Conservation (phyloP, 202 grass and related monocot genomes). For the Eragrostis tef region DNA sequence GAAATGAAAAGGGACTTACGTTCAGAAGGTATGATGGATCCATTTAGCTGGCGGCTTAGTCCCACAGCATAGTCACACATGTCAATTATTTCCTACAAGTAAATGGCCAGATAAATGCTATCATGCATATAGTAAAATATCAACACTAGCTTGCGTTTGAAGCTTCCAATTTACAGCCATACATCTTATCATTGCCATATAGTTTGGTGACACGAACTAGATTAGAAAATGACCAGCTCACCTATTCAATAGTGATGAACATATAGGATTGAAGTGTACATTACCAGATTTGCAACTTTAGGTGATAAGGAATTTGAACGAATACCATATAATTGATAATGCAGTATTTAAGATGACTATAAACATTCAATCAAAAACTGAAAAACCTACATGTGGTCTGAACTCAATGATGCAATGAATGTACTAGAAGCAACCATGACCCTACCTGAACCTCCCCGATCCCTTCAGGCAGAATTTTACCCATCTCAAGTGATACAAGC, state of each 20-base stretch:
- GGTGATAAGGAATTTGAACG: constrained; percentile 15
- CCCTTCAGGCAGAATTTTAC: constrained; percentile 98
- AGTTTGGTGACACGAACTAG: constrained; percentile 9
- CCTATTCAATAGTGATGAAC: constrained; percentile 24
- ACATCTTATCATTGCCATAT: constrained; percentile 3
- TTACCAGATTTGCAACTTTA: constrained; percentile 5
- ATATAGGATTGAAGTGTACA: background rate
- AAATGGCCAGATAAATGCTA: constrained; percentile 8
- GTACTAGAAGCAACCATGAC: constrained; percentile 18
- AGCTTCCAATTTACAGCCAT: too few species aligned
- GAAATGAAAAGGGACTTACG: constrained; percentile 60
- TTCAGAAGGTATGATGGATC: constrained; percentile 97
- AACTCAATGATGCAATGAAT: background rate
- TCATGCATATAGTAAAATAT: constrained; percentile 21
- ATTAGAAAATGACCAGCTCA: constrained; percentile 13
- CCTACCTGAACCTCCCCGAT: constrained; percentile 98
- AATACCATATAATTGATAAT: background rate
- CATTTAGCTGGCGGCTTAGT: constrained; percentile 93
- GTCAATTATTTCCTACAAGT: constrained; percentile 95
- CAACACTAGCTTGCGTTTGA: constrained; percentile 3
- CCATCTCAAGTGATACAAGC: constrained; percentile 98
- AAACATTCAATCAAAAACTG: background rate
- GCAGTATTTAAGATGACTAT: background rate
- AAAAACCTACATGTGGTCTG: background rate
- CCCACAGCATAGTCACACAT: constrained; percentile 99